Evolutionary conservation across 2,329 filamentous ascomycete genomes (phyloP).

Genomic region (Pseudogymnoascus sp.): DNA sequence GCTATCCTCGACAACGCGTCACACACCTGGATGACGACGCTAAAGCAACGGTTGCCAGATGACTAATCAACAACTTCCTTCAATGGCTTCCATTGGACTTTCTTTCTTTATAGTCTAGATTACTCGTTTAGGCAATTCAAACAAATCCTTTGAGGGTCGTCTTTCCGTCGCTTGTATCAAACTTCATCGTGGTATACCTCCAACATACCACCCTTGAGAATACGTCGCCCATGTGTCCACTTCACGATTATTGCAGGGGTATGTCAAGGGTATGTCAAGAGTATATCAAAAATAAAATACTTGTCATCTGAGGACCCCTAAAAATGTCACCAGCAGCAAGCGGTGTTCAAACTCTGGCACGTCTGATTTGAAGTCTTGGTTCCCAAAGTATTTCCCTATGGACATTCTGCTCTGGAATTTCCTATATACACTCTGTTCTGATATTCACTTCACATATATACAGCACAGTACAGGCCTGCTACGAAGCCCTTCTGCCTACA

Average conservation of each 20-base stretch:
- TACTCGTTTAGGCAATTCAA: slow-evolving; percentile 6
- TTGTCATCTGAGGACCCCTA: neutral
- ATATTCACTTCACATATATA: neutral
- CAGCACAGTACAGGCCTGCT: neutral
- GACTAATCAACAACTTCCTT: neutral
- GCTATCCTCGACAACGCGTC: slow-evolving; percentile 1
- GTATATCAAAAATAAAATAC: neutral
- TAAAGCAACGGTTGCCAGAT: neutral
- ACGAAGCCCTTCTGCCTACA: neutral
- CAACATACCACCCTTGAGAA: neutral
- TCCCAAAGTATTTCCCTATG: neutral
- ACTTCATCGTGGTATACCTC: neutral
- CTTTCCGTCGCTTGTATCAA: neutral
- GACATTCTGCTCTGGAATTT: neutral
- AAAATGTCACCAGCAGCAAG: neutral
- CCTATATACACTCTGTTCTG: neutral
- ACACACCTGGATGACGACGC: slow-evolving; percentile 3
- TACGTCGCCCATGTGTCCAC: neutral
- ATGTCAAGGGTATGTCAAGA: neutral
- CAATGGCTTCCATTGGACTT: neutral
- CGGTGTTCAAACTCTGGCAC: neutral
- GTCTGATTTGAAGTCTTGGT: neutral
- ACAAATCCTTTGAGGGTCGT: neutral
- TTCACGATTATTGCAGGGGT: neutral
- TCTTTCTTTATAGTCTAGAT: neutral